Percentiles rank a stretch among this genome's conserved stretches.
Conservation (phyloP, 2,329 filamentous ascomycete genomes). For the Rutstroemia sp. region DNA sequence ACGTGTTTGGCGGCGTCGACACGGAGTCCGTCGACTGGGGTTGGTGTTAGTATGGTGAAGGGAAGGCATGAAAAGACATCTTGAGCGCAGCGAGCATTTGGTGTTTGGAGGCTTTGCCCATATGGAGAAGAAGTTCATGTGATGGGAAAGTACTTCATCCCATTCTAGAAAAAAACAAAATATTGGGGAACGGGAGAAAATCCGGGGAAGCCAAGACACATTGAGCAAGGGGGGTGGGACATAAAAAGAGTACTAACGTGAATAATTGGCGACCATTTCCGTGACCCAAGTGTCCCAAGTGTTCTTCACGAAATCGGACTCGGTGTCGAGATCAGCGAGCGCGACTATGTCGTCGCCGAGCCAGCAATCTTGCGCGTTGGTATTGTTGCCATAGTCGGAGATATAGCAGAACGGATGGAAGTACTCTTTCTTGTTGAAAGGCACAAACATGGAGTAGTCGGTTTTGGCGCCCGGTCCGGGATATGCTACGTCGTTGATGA, state of each 20-base stretch:
- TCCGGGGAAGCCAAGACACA: too few relatives aligned
- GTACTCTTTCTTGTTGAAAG: constrained; percentile 16
- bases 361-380: constrained; percentile 22
- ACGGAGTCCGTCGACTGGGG: constrained; percentile 38
- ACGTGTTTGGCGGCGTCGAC: constrained; percentile 42
- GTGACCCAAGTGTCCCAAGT: constrained; percentile 13
- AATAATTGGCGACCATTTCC: constrained; percentile 17
- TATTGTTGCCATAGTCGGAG: constrained; percentile 30
- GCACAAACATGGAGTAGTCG: constrained; percentile 15
- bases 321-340: constrained; percentile 36
- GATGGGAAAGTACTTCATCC: neutral
- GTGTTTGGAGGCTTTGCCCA: neutral
- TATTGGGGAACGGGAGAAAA: constrained; percentile 55
- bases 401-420: constrained; percentile 18
- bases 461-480: constrained; percentile 5
- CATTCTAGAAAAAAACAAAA: constrained; percentile 23
- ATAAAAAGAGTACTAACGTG: constrained; percentile 29
- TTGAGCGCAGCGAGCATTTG: too few relatives aligned
- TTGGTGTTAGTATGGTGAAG: neutral
- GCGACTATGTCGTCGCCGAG: constrained; percentile 33
- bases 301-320: constrained; percentile 7
- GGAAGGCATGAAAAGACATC: too few relatives aligned
- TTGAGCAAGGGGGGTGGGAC: constrained; percentile 38
- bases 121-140: neutral
- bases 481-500: constrained; percentile 39